Conservation (phyloP, 176 grass and related monocot genomes). For the Musa acuminata region DNA sequence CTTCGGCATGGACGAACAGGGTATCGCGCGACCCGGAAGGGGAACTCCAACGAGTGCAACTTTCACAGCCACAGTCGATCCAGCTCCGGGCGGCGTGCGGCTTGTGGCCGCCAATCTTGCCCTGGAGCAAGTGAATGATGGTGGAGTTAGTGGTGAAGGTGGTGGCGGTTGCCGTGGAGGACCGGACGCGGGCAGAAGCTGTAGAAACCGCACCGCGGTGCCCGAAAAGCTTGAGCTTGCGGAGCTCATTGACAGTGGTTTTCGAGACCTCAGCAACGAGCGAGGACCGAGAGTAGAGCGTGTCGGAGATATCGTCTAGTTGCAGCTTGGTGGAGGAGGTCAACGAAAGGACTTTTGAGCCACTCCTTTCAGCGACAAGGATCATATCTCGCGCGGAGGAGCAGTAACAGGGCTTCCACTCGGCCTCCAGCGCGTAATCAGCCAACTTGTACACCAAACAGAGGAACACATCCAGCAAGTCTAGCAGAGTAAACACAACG, state of each 20-base stretch:
- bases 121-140: conserved; percentile 65
- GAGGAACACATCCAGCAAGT: conserved; percentile 61
- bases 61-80: conserved; percentile 89
- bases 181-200: conserved; percentile 7
- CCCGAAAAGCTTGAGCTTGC: conserved; percentile 23
- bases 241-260: conserved; percentile 22
- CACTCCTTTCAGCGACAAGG: conserved; percentile 66
- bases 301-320: conserved; percentile 98
- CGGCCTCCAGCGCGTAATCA: conserved; percentile 69
- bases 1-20: conserved; percentile 83
- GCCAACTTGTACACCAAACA: conserved; percentile 63
- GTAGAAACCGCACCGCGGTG: not conserved
- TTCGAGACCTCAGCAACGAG: conserved; percentile 33
- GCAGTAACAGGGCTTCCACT: conserved; percentile 96
- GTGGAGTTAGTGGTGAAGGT: conserved; percentile 60
- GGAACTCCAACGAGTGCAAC: conserved; percentile 50
- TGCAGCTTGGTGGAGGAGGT: conserved; percentile 60
- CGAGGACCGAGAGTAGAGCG: conserved; percentile 65
- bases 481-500: conserved; percentile 68
- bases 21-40: conserved; percentile 33
- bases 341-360: conserved; percentile 80
- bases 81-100: conserved; percentile 52
- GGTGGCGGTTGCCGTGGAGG: conserved; percentile 4
- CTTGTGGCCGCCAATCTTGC: conserved; percentile 41
- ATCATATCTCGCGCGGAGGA: conserved; percentile 52